These are phyloP conservation scores for Cordyceps fumosorosea DNA, from an alignment of 2,329 filamentous ascomycete genomes.

Conservation along the genomic window DNA sequence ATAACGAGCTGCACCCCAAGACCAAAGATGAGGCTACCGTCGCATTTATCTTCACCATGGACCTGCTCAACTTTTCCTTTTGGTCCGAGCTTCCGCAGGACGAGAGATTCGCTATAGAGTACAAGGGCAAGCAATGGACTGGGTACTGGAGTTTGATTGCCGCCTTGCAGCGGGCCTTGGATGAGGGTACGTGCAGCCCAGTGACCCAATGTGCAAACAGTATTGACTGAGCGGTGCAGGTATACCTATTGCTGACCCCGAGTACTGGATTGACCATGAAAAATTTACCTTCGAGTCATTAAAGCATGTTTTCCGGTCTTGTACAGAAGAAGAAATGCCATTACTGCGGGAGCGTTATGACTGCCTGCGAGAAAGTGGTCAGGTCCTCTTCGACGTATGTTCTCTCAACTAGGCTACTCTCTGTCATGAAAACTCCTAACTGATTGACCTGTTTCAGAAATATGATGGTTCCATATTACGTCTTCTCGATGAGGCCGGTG, in stretches of 20 bases:
- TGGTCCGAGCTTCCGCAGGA: slow-evolving; percentile 71
- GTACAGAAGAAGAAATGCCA: slow-evolving; percentile 80
- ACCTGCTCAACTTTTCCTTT: slow-evolving; percentile 93
- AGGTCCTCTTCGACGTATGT: slow-evolving; percentile 67
- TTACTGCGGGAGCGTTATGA: slow-evolving; percentile 69
- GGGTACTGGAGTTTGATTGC: slow-evolving; percentile 95
- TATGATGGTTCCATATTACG: slow-evolving; percentile 69
- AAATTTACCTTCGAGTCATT: slow-evolving; percentile 70
- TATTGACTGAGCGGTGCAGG: slow-evolving; percentile 37
- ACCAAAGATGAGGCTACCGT: slow-evolving; percentile 71
- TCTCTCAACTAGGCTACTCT: neutral
- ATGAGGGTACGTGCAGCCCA: slow-evolving; percentile 55
- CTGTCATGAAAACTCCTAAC: neutral
- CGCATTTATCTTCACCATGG: slow-evolving; percentile 95
- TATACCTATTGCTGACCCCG: slow-evolving; percentile 81
- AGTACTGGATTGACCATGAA: slow-evolving; percentile 75
- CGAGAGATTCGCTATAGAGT: slow-evolving; percentile 76
- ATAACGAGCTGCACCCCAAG: slow-evolving; percentile 86
- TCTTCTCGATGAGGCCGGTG: slow-evolving; percentile 65
- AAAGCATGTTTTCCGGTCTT: slow-evolving; percentile 75
- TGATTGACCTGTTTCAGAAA: slow-evolving; percentile 41
- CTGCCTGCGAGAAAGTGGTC: slow-evolving; percentile 77
- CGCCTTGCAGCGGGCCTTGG: slow-evolving; percentile 74
- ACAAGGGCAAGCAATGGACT: slow-evolving; percentile 75
- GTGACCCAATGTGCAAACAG: neutral